Evolutionary conservation across 2,329 filamentous ascomycete genomes (phyloP).

Genomic region (Talaromyces islandicus): DNA sequence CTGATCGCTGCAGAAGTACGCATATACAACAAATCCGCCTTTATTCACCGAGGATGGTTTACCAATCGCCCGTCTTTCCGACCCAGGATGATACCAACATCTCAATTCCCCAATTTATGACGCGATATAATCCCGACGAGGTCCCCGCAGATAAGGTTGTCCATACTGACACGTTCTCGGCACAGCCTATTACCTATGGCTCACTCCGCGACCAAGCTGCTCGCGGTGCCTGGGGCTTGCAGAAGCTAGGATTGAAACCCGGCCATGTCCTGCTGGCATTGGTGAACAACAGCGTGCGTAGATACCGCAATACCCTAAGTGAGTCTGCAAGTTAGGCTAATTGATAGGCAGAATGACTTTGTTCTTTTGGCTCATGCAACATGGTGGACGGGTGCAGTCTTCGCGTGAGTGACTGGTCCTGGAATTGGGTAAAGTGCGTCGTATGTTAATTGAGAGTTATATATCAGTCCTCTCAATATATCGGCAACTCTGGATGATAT

Average conservation of each 20-base stretch:
- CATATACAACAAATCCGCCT: too few species aligned
- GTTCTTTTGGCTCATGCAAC: conserved; percentile 21
- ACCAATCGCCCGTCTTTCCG: not conserved
- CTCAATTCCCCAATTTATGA: conserved; percentile 20
- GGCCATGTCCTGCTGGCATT: conserved; percentile 18
- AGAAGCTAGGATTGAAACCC: conserved; percentile 15
- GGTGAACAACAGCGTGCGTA: conserved; percentile 18
- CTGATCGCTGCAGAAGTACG: not conserved
- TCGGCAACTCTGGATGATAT: conserved; percentile 18
- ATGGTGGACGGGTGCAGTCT: conserved; percentile 20
- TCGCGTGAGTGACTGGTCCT: conserved; percentile 12
- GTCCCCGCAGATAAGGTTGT: conserved; percentile 18
- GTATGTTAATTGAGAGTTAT: too few species aligned
- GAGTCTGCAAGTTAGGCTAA: not conserved
- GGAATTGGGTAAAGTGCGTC: too few species aligned
- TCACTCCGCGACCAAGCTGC: conserved; percentile 18
- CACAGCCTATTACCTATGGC: conserved; percentile 19
- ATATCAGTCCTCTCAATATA: conserved; percentile 13
- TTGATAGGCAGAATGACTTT: conserved; percentile 17
- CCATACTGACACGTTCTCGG: conserved; percentile 19
- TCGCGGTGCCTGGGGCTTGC: conserved; percentile 19
- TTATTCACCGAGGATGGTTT: not conserved
- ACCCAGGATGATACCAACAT: conserved; percentile 11
- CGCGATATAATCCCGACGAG: conserved; percentile 19
- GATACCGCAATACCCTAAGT: not conserved